A percentile compares a stretch with the other conserved stretches of the same genome.
Conservation (phyloP, 306 rosid genomes). For the Argentina anserina region DNA sequence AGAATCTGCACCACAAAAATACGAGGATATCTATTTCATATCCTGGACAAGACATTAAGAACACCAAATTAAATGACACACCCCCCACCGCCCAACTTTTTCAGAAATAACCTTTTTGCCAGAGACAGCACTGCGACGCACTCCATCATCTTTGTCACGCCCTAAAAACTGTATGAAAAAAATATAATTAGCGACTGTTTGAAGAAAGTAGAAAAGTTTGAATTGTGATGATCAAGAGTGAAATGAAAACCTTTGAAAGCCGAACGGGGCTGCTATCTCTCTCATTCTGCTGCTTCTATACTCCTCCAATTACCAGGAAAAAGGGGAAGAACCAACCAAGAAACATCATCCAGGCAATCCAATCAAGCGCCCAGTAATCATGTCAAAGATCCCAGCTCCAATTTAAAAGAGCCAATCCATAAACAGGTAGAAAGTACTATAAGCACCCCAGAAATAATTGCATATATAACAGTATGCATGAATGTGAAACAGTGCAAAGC, state of each 20-base stretch:
- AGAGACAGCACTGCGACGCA: conserved; percentile 92
- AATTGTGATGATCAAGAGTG: conserved; percentile 16
- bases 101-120: conserved; percentile 72
- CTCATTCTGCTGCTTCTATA: conserved; percentile 79
- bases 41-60: neutral
- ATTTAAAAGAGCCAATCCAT: conserved; percentile 80
- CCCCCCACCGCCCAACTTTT: neutral
- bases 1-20: conserved; percentile 50
- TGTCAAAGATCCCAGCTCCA: conserved; percentile 99
- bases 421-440: conserved; percentile 71
- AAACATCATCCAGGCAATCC: conserved; percentile 73
- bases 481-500: neutral
- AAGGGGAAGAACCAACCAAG: conserved; percentile 61
- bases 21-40: neutral
- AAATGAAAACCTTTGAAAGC: conserved; percentile 80
- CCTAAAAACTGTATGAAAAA: conserved; percentile 64
- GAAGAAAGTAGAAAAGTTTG: conserved; percentile 1
- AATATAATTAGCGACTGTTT: neutral
- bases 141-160: conserved; percentile 77
- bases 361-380: conserved; percentile 58
- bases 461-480: neutral
- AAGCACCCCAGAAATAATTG: conserved; percentile 41
- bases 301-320: conserved; percentile 85
- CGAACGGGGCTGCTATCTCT: conserved; percentile 76
- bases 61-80: neutral